phyloP scores from a whole-genome alignment of 1,139 yeast species.

The Candida sp. region DNA sequence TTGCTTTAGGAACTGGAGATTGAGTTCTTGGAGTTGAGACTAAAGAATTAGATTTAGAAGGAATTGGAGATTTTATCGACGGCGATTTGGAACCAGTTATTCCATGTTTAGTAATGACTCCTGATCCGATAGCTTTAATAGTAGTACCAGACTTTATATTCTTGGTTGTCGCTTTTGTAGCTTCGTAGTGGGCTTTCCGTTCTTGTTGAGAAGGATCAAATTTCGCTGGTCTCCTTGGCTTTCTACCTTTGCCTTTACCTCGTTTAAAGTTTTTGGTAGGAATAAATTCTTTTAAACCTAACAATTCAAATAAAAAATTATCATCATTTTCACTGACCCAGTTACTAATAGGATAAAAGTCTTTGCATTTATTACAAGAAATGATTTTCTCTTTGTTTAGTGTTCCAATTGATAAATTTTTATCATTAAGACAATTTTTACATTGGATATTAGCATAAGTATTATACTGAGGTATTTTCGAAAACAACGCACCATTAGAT shows the following conservation, averaged over 20 bases:
- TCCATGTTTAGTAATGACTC: constrained; percentile 5
- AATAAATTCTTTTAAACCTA: constrained; percentile 47
- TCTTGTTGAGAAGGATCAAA: constrained; percentile 30
- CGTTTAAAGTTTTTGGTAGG: constrained; percentile 16
- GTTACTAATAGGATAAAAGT: constrained; percentile 16
- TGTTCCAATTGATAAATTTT: constrained; percentile 35
- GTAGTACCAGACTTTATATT: constrained; percentile 41
- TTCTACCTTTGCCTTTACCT: constrained; percentile 17
- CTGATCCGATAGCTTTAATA: constrained; percentile 39
- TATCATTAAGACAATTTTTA: constrained; percentile 38
- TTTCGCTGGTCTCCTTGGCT: constrained; percentile 20
- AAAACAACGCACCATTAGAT: constrained; percentile 53
- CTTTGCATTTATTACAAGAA: constrained; percentile 41
- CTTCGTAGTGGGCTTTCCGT: constrained; percentile 36
- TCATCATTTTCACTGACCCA: constrained; percentile 48
- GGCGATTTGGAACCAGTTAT: constrained; percentile 1
- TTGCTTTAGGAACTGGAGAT: not conserved
- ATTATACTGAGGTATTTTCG: constrained; percentile 43
- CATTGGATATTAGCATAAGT: constrained; percentile 52
- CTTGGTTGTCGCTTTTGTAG: constrained; percentile 26
- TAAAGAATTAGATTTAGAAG: constrained; percentile 5
- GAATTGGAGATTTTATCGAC: constrained; percentile 7
- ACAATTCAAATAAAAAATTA: constrained; percentile 40
- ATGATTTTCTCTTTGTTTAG: constrained; percentile 18
- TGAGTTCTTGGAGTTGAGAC: constrained; percentile 3